phyloP scores from a whole-genome alignment of 2,329 filamentous ascomycete genomes.

The Elsinoe ampelina region DNA sequence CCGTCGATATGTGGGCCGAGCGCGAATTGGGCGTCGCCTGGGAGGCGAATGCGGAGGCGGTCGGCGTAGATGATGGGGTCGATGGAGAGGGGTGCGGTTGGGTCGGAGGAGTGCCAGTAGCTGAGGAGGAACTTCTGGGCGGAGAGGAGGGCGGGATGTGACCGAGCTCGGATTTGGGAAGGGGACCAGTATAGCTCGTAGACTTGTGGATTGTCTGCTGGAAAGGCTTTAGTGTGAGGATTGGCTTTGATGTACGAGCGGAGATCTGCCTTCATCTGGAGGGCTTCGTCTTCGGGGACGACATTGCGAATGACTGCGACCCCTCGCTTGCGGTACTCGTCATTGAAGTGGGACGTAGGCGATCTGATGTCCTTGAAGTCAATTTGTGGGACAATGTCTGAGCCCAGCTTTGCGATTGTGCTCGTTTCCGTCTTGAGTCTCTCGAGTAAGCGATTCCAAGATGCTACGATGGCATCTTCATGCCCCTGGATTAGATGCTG shows the following conservation, averaged over 20 bases:
- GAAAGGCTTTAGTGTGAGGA: slow-evolving; percentile 40
- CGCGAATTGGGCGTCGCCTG: slow-evolving; percentile 43
- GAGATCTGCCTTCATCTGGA: slow-evolving; percentile 37
- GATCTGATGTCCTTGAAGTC: slow-evolving; percentile 37
- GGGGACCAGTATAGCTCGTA: slow-evolving; percentile 44
- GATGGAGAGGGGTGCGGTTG: slow-evolving; percentile 35
- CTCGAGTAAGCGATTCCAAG: slow-evolving; percentile 39
- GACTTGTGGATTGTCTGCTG: slow-evolving; percentile 40
- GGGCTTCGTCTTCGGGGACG: slow-evolving; percentile 34
- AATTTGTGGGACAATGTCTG: slow-evolving; percentile 38
- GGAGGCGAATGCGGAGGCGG: slow-evolving; percentile 45
- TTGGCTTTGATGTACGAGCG: slow-evolving; percentile 38
- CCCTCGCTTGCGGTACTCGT: slow-evolving; percentile 49
- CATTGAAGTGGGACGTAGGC: slow-evolving; percentile 46
- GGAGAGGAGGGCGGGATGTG: slow-evolving; percentile 38
- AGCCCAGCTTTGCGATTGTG: slow-evolving; percentile 34
- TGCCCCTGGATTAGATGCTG: slow-evolving; percentile 34
- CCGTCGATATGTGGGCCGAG: slow-evolving; percentile 49
- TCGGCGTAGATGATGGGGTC: slow-evolving; percentile 42
- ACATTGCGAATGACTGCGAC: slow-evolving; percentile 41
- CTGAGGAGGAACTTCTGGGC: slow-evolving; percentile 41
- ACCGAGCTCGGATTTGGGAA: slow-evolving; percentile 38
- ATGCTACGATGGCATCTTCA: slow-evolving; percentile 39
- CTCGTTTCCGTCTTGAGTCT: slow-evolving; percentile 37
- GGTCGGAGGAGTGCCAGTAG: slow-evolving; percentile 40